Conservation (phyloP, 768 basidiomycete genomes). For the Tulasnella sp. region DNA sequence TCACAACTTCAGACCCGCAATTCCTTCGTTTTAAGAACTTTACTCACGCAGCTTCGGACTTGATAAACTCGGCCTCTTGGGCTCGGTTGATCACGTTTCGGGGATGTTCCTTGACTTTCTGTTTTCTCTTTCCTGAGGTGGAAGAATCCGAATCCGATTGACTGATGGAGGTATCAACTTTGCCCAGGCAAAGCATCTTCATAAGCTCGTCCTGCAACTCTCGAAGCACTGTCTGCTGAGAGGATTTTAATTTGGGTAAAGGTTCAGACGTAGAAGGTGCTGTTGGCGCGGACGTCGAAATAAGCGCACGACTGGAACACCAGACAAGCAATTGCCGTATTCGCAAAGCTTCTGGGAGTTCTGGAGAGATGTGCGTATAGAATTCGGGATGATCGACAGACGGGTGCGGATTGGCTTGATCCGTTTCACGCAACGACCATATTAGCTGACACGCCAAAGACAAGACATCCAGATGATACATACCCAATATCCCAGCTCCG, state of each 20-base stretch:
- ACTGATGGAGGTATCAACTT: conserved; percentile 17
- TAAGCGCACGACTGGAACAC: conserved; percentile 24
- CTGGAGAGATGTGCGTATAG: conserved; percentile 27
- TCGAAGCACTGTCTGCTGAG: conserved; percentile 16
- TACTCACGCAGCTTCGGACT: conserved; percentile 25
- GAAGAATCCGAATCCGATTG: conserved; percentile 3
- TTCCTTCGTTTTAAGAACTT: neutral
- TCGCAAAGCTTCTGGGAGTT: conserved; percentile 26
- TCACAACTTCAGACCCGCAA: neutral
- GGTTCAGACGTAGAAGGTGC: neutral
- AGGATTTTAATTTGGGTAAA: conserved; percentile 10
- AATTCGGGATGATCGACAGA: conserved; percentile 22
- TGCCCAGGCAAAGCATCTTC: conserved; percentile 27
- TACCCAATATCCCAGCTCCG: conserved; percentile 26
- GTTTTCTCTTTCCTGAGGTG: neutral
- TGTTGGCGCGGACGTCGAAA: neutral
- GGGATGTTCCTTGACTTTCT: conserved; percentile 24
- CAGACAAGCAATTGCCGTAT: conserved; percentile 27
- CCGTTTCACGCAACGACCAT: neutral
- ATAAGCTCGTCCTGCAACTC: conserved; percentile 26
- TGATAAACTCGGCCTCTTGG: conserved; percentile 21
- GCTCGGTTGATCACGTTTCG: conserved; percentile 26
- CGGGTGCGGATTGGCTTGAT: conserved; percentile 24
- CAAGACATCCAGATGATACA: neutral
- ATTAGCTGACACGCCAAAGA: neutral